Evolutionary conservation across 140 eudicot genomes (phyloP).

Genomic region (Stevia rebaudiana): DNA sequence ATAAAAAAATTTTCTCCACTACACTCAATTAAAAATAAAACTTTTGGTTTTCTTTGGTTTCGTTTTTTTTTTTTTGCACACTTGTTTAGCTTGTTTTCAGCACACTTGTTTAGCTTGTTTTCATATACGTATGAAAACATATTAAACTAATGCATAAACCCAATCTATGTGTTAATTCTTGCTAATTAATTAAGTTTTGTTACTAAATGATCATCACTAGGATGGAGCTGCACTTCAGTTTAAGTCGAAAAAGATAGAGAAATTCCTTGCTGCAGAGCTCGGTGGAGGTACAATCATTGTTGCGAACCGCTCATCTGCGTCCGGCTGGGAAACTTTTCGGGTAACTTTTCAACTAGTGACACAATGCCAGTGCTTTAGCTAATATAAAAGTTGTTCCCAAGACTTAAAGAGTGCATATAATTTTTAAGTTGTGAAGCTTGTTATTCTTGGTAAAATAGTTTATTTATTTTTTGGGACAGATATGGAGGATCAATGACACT

Average conservation of each 20-base stretch:
- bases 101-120: background rate
- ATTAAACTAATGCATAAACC: background rate
- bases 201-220: slow-evolving; percentile 22
- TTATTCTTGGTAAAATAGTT: background rate
- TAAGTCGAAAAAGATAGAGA: slow-evolving; percentile 42
- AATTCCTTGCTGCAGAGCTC: slow-evolving; percentile 49
- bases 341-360: slow-evolving; percentile 27
- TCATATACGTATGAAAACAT: background rate
- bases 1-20: too few species aligned
- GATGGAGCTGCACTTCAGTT: slow-evolving; percentile 63
- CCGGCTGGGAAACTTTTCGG: slow-evolving; percentile 71
- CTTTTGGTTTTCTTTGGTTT: too few species aligned
- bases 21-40: too few species aligned
- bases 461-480: slow-evolving; percentile 23
- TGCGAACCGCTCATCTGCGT: slow-evolving; percentile 56
- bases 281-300: slow-evolving; percentile 70
- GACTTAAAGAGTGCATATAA: background rate
- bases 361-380: background rate
- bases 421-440: background rate
- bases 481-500: slow-evolving; percentile 59
- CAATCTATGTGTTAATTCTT: background rate
- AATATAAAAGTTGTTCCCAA: background rate
- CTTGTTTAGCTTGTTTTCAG: background rate
- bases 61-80: background rate
- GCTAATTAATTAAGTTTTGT: background rate